Base-by-base conservation (phyloP, 2,329 filamentous ascomycete genomes). In the Alternaria hordeiaustralica region DNA sequence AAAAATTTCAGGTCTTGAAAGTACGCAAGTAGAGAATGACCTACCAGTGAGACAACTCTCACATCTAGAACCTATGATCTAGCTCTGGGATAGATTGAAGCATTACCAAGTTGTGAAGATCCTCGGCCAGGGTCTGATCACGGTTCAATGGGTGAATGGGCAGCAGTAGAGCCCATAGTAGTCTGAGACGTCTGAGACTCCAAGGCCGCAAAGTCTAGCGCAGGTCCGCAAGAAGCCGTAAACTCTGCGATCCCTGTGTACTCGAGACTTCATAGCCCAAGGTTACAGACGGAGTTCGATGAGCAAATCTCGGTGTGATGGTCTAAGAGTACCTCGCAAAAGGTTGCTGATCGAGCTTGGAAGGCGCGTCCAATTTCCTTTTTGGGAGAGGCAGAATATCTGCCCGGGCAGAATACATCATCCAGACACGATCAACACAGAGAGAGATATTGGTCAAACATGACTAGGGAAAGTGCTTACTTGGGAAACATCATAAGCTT, bases 361-460 rank as follows among this genome's bases (percentile, higher is more conserved):
- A 36, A 55, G 10, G 21, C 43, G 15, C 49, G 15, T 30, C 49
- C 43, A 12, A 12, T 36, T 36, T 28, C 11, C 12, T 30, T 45
- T 36, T 46, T n/a, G 10, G 43, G 26, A 20, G n/a, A 8, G 13
- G 26, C 56, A 28, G 56, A 50, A 28, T 23, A 21, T 51, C 50
- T 60, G 58, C 58, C 50, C 50, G 15, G 43, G 58, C 58, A 60
- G 44, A 55, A 54, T 6, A 46, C 26, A 21, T 28, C 51, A 54
- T 30, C 41, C 28, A 20, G 23, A 21, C 12, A 23, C 18, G 26
- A n/a, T 23, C 28, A 53, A 15, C 10, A 53, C 49, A 20, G 30
- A 30, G 30, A 36, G 30, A 30, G 30, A 53, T 41, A 41, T 41
- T 41, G 36, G 36, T 41, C 36, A 41, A 41, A 41, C 36, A 41